A percentile compares a stretch with the other conserved stretches of the same genome.
phyloP scores from a whole-genome alignment of 257 asterid genomes.

The Solanum acaule region DNA sequence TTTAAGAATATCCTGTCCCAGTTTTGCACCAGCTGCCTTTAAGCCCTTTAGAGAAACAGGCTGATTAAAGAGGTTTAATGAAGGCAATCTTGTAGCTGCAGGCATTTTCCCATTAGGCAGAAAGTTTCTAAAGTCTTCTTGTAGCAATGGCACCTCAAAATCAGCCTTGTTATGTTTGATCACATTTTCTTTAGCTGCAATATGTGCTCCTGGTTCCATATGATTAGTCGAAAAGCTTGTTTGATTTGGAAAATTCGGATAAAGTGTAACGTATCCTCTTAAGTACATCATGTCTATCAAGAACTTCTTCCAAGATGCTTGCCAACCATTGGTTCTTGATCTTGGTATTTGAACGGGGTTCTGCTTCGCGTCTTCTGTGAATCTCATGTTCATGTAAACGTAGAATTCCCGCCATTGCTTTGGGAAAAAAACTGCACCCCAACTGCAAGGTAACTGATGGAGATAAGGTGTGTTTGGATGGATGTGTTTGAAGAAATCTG shows the following conservation, averaged over 20 bases:
- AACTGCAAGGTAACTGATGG: conserved; percentile 88
- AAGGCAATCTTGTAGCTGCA: conserved; percentile 72
- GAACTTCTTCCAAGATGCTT: conserved; percentile 97
- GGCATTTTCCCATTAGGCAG: conserved; percentile 82
- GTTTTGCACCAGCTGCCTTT: conserved; percentile 84
- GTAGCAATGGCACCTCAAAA: conserved; percentile 79
- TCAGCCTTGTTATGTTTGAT: conserved; percentile 68
- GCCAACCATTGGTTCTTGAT: conserved; percentile 98
- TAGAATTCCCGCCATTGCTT: conserved; percentile 93
- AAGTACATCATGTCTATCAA: conserved; percentile 90
- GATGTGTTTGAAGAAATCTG: conserved; percentile 55
- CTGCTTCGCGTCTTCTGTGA: conserved; percentile 72
- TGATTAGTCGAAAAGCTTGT: conserved; percentile 92
- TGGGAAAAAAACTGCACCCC: conserved; percentile 96
- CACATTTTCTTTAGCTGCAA: conserved; percentile 77
- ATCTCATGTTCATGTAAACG: conserved; percentile 92
- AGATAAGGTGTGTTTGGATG: conserved; percentile 95
- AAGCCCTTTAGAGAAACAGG: conserved; percentile 74
- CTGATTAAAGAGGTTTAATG: conserved; percentile 73
- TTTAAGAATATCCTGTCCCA: conserved; percentile 65
- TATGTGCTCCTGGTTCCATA: conserved; percentile 96
- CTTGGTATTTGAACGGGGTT: conserved; percentile 95
- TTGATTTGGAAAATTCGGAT: conserved; percentile 86
- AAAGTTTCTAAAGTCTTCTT: conserved; percentile 45
- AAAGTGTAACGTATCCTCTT: conserved; percentile 73